These are phyloP conservation scores for Colletotrichum neosansevieriae DNA, from an alignment of 2,329 filamentous ascomycete genomes.

Conservation along the genomic window DNA sequence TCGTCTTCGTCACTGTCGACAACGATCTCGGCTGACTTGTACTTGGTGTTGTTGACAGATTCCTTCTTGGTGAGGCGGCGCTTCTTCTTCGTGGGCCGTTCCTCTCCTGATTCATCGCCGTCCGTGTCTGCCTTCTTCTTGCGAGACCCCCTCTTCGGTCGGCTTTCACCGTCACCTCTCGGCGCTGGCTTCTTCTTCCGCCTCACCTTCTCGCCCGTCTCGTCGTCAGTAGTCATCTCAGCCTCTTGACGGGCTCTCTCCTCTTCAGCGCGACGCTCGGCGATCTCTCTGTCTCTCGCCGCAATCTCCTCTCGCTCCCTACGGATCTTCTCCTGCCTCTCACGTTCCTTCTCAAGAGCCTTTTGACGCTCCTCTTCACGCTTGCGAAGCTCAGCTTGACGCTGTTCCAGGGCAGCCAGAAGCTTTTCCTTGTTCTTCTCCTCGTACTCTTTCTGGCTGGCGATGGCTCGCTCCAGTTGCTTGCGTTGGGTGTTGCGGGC, in stretches of 20 bases:
- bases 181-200: constrained; percentile 74
- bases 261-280: constrained; percentile 78
- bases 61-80: constrained; percentile 66
- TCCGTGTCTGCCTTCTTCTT: constrained; percentile 60
- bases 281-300: constrained; percentile 79
- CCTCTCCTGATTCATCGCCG: constrained; percentile 61
- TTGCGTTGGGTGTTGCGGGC: constrained; percentile 93
- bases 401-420: constrained; percentile 80
- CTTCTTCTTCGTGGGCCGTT: constrained; percentile 71
- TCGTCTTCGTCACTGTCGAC: constrained; percentile 79
- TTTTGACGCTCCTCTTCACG: constrained; percentile 82
- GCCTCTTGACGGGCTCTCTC: constrained; percentile 77
- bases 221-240: constrained; percentile 83
- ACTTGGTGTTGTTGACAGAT: constrained; percentile 68
- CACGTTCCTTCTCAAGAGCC: constrained; percentile 75
- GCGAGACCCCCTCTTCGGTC: constrained; percentile 69
- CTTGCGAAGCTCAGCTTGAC: constrained; percentile 82
- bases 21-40: constrained; percentile 87
- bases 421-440: constrained; percentile 92
- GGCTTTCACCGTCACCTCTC: constrained; percentile 46
- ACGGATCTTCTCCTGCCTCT: constrained; percentile 83
- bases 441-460: constrained; percentile 91
- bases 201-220: constrained; percentile 85
- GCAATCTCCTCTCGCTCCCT: constrained; percentile 87
- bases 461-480: constrained; percentile 87